Evolutionary conservation across 2,329 filamentous ascomycete genomes (phyloP), one percentile per base, ranked within the genome.

Genomic region (Arthrinium puccinioides): DNA sequence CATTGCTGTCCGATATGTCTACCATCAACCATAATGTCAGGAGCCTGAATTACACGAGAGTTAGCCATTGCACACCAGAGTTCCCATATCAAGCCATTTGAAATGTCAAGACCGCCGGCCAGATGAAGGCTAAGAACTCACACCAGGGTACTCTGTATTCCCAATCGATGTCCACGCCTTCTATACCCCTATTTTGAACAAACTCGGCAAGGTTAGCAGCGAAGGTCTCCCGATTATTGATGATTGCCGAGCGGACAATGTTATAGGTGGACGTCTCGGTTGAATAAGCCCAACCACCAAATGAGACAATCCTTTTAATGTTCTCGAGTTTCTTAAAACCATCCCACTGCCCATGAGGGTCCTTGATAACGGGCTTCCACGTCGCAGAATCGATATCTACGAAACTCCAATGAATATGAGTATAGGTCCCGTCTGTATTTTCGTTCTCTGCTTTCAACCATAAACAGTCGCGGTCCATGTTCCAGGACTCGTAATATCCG

Each of bases 271-370:
- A 40, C 0, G 46, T 40, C 14, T 51, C 44, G 1, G 61, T 66
- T 1, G 53, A 59, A 39, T 59, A 62, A 0, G 39, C 47, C 64
- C 62, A 67, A 8, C 64, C 63, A 10, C 63, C 62, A 35, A 68
- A 57, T 0, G 59, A 54, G 3, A 65, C n/a, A 29, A 66, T 59
- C 5, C 41, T 45, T 36, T 63, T 60, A 26, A 51, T 19, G 15
- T 18, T 13, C 5, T 20, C 39, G 9, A 53, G 31, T 1, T 39
- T 38, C 26, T 44, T 48, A 35, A 60, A 59, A 2, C 43, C 39
- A 1, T 46, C 36, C 35, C 53, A 62, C 21, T 56, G 43, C 1
- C 13, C 11, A 9, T 54, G 33, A 11, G 38, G 25, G 9, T 50
- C 44, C 2, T 44, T 39, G 29, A 56, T 40, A 4, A 44, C 39